Evolutionary conservation across 768 basidiomycete species (phyloP), one percentile per base, ranked within the genome.

Genomic region (Lentinula raphanica): DNA sequence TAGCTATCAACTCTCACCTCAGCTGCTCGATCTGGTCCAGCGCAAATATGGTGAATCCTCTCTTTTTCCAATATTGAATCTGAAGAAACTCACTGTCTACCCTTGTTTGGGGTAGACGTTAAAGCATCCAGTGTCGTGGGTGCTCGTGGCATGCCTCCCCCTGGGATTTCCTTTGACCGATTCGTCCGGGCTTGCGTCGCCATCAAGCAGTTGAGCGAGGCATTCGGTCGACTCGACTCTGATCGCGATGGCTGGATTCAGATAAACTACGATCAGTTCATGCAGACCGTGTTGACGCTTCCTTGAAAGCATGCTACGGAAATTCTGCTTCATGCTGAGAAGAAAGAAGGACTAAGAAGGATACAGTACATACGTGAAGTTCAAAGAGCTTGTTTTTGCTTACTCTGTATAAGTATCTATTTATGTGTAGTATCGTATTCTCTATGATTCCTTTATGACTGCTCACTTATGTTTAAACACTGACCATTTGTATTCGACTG

Each of bases 151-250:
- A 72, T 64, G 3, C 68, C 75, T 2, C 19, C 70, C 9, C 73
- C 79, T 0, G 89, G 89, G 0, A 90, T 93, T 73, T 81, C 85
- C 4, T 93, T 93, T 65, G 92, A 92, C 69, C 87, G 90, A 62
- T 93, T 93, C 75, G 87, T 93, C 25, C 83, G 91, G 56, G 89
- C 88, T 23, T 93, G 91, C 64, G 91, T 94, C 58, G 86, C 84
- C 11, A 80, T 91, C 60, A 90, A 88, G 74, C 87, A 90, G 67
- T 75, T 90, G 63, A 83, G 80, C 36, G 90, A 92, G 71, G 70
- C 82, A 32, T 92, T 92, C 76, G 76, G 77, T 57, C 69, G 76
- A 46, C 75, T 87, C 50, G 90, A 92, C 62, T 76, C 79, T 29
- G 81, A 92, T 63, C 69, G 78, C 3, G 79, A 82, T 69, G 85